These are phyloP conservation scores for Lactarius tabidus DNA, from an alignment of 768 basidiomycete genomes.

Conservation along the genomic window DNA sequence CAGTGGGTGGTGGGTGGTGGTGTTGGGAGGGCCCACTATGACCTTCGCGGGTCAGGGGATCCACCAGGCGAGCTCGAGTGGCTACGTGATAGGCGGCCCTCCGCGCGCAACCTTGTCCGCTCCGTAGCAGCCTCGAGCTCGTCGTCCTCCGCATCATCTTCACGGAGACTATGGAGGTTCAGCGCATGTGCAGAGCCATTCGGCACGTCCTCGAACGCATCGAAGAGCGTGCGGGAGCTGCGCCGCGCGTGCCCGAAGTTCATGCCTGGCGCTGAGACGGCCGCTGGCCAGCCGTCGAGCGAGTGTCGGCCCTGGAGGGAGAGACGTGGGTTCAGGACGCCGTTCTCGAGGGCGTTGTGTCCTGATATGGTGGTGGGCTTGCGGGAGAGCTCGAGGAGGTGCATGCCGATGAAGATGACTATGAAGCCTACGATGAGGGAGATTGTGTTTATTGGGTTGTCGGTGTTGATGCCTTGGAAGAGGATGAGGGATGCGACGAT, in stretches of 20 bases:
- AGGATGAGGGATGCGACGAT: slow-evolving; percentile 93
- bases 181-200: slow-evolving; percentile 38
- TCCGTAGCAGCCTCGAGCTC: slow-evolving; percentile 43
- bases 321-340: slow-evolving; percentile 72
- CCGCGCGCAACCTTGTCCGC: slow-evolving; percentile 43
- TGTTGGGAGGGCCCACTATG: neutral
- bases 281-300: slow-evolving; percentile 67
- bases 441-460: slow-evolving; percentile 71
- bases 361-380: slow-evolving; percentile 44
- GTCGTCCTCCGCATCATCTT: slow-evolving; percentile 56
- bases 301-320: slow-evolving; percentile 79
- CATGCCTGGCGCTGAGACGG: slow-evolving; percentile 31
- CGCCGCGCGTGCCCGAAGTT: slow-evolving; percentile 42
- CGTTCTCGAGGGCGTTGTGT: slow-evolving; percentile 58
- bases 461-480: slow-evolving; percentile 96
- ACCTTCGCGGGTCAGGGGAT: slow-evolving; percentile 5
- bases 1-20: neutral
- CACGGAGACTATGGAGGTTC: slow-evolving; percentile 59
- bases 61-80: slow-evolving; percentile 12
- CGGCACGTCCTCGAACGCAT: slow-evolving; percentile 63
- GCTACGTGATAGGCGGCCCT: slow-evolving; percentile 21
- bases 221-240: slow-evolving; percentile 70
- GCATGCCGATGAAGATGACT: slow-evolving; percentile 95
- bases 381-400: slow-evolving; percentile 82
- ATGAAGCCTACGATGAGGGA: slow-evolving; percentile 88